These are phyloP conservation scores for Vicia villosa DNA, from an alignment of 306 rosid genomes.

Conservation along the genomic window DNA sequence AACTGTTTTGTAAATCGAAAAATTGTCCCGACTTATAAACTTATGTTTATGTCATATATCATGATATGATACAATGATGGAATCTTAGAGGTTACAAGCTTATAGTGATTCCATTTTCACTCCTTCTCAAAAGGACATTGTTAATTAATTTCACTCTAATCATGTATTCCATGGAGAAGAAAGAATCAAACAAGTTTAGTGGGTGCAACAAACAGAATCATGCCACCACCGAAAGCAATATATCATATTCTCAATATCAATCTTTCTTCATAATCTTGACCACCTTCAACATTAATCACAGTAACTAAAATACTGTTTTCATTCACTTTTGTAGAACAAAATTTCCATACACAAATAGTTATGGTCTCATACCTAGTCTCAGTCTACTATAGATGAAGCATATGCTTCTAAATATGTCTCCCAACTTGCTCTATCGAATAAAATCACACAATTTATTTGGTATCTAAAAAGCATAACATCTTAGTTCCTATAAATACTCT, in stretches of 20 bases:
- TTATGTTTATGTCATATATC: no score
- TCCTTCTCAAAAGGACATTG: slow-evolving; percentile 25
- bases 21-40: no score
- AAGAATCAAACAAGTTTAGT: slow-evolving; percentile 72
- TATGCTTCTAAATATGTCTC: slow-evolving; percentile 50
- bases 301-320: slow-evolving; percentile 35
- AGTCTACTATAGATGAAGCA: slow-evolving; percentile 40
- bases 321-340: slow-evolving; percentile 34
- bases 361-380: slow-evolving; percentile 33
- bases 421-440: slow-evolving; percentile 59
- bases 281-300: slow-evolving; percentile 21
- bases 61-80: no score
- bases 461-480: slow-evolving; percentile 65
- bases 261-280: slow-evolving; percentile 55
- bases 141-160: neutral
- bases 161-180: slow-evolving; percentile 24
- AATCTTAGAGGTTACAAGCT: neutral
- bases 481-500: slow-evolving; percentile 84
- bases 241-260: slow-evolving; percentile 35
- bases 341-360: slow-evolving; percentile 33
- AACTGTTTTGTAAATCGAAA: no score
- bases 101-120: neutral
- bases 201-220: slow-evolving; percentile 58
- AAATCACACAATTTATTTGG: slow-evolving; percentile 47
- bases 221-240: slow-evolving; percentile 52